These are phyloP conservation scores for Maudiozyma turicensis DNA, from an alignment of 805 yeast genomes.

Conservation along the genomic window DNA sequence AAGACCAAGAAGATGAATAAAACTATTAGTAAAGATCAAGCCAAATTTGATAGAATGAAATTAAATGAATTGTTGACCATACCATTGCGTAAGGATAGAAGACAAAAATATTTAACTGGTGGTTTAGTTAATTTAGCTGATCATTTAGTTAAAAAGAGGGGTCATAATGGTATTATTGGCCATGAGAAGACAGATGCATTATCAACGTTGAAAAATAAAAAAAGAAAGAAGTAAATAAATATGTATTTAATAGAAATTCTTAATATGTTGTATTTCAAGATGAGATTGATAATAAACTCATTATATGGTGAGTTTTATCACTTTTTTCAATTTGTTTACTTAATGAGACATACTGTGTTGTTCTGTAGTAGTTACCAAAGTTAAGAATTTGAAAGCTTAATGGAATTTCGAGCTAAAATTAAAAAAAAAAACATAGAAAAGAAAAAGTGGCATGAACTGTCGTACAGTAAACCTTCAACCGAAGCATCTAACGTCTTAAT, in stretches of 20 bases:
- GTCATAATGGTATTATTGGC: slow-evolving; percentile 63
- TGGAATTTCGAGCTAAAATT: background rate
- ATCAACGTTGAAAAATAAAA: slow-evolving; percentile 40
- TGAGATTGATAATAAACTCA: background rate
- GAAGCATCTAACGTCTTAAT: background rate
- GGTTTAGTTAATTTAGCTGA: slow-evolving; percentile 74
- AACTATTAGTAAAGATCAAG: slow-evolving; percentile 42
- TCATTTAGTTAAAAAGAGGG: slow-evolving; percentile 54
- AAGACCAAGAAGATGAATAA: slow-evolving; percentile 46
- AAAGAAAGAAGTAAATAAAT: slow-evolving; percentile 2
- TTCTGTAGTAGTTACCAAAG: background rate
- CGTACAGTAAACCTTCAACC: background rate
- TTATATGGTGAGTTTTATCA: background rate
- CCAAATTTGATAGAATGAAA: slow-evolving; percentile 38
- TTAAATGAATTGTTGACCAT: slow-evolving; percentile 41
- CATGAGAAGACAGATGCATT: slow-evolving; percentile 59
- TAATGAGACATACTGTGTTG: background rate
- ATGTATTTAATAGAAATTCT: background rate
- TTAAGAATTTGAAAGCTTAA: no score
- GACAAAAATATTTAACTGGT: slow-evolving; percentile 71
- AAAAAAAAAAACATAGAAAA: no score
- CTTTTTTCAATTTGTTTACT: background rate
- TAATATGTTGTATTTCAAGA: background rate
- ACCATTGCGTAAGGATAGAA: slow-evolving; percentile 51
- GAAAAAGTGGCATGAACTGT: background rate